Evolutionary conservation across 1,284 basidiomycete genomes (phyloP), one percentile per base, ranked within the genome.

Genomic region (Tilletia caries): DNA sequence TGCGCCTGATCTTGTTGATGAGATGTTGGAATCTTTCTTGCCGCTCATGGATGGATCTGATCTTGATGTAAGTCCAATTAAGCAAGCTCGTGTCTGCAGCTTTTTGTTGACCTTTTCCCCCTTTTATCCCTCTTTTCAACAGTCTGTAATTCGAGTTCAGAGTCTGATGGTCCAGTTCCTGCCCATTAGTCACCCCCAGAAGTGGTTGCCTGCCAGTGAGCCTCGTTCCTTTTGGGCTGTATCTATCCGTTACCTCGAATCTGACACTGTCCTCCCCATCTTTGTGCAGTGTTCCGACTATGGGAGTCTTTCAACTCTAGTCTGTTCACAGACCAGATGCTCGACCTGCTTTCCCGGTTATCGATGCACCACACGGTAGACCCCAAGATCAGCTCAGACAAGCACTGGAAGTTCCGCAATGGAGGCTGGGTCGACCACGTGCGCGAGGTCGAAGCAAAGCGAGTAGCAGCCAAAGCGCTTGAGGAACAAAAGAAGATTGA

Each of bases 221-320:
- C n/a, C 13, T 44, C 15, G 8, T 41, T 41, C 27, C 25, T 10
- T 10, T 18, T 29, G 32, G 34, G 4, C 52, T 54, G 29, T 6
- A 5, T 54, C n/a, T 15, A 3, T 54, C 12, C 23, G 13, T 23
- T 27, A 25, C 13, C 20, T 1, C 3, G 29, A 27, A 5, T 25
- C 48, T 33, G 50, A 32, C 34, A 5, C 23, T 33, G 25, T 10
- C 25, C 50, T 52, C 50, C 10, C 52, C 52, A 25, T 29, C 29
- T 58, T 2, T 27, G 15, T 58, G 23, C 52, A 62, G 58, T 83
- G 71, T 93, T 94, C 85, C 89, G 88, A 70, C 85, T 94, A 0
- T 94, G 93, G 92, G 90, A 92, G 79, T 89, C 90, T 3, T 92
- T 93, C 83, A 92, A 92, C 77, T 92, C 91, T 0, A 87, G 87